Evolutionary conservation across 495 filamentous ascomycete species (phyloP).

Genomic region (Cairneyella variabilis): DNA sequence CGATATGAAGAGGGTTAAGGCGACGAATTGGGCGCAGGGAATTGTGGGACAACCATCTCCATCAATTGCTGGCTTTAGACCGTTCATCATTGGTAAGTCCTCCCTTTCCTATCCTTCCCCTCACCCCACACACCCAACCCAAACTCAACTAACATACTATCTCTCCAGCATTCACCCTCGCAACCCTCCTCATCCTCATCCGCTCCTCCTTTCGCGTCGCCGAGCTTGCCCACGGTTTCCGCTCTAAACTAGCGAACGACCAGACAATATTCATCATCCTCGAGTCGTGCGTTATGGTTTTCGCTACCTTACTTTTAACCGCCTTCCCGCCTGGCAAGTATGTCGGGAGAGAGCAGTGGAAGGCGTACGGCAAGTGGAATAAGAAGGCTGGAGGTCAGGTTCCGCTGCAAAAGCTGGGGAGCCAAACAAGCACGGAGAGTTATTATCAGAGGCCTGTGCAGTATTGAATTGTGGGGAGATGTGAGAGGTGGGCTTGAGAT

Average conservation of each 20-base stretch:
- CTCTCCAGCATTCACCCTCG: background rate
- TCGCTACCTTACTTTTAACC: background rate
- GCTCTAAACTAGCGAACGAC: background rate
- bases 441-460: too few relatives aligned
- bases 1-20: background rate
- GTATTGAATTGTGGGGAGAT: too few relatives aligned
- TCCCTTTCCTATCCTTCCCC: background rate
- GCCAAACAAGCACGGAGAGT: too few relatives aligned
- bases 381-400: too few relatives aligned
- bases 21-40: background rate
- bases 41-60: background rate
- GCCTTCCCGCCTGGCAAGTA: background rate
- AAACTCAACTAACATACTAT: too few relatives aligned
- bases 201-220: background rate
- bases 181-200: background rate
- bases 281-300: background rate
- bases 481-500: too few relatives aligned
- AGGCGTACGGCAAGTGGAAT: background rate
- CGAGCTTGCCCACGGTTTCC: background rate
- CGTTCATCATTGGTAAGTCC: background rate
- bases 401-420: too few relatives aligned
- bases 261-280: background rate
- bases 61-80: background rate
- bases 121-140: too few relatives aligned
- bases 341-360: constrained; percentile 17